Percentiles rank a stretch among this genome's conserved stretches.
Conservation (phyloP, 768 basidiomycete species). For the Strobilomyces dryophilus region DNA sequence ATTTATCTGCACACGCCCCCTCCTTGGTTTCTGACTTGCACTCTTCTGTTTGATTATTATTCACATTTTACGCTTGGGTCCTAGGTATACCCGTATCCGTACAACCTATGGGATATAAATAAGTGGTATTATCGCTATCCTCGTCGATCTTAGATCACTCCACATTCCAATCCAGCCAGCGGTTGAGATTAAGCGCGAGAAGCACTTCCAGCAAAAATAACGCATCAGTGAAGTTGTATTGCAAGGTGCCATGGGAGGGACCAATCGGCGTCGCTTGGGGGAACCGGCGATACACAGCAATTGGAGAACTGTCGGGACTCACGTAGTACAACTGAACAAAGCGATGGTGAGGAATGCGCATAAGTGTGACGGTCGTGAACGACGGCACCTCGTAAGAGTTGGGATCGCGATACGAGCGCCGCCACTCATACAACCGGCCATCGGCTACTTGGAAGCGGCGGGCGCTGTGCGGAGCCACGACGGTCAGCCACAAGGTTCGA, state of each 20-base stretch:
- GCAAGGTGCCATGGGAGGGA: conserved; percentile 56
- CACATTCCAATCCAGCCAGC: conserved; percentile 65
- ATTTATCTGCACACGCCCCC: conserved; percentile 21
- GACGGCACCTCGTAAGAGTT: conserved; percentile 58
- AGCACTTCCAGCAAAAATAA: conserved; percentile 58
- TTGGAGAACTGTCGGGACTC: conserved; percentile 40
- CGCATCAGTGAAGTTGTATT: conserved; percentile 61
- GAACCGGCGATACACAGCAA: conserved; percentile 58
- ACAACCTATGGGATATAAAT: conserved; percentile 34
- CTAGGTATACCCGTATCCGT: conserved; percentile 29
- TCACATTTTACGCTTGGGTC: conserved; percentile 18
- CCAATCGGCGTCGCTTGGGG: conserved; percentile 55
- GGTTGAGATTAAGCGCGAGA: conserved; percentile 64
- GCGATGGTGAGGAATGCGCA: conserved; percentile 1
- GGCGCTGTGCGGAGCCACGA: conserved; percentile 37
- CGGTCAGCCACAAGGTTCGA: not conserved
- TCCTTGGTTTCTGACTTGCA: conserved; percentile 9
- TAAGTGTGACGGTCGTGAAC: not conserved
- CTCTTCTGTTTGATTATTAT: conserved; percentile 15
- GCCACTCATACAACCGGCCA: conserved; percentile 64
- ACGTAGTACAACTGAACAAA: conserved; percentile 44
- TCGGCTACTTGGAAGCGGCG: conserved; percentile 57
- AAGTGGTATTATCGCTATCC: conserved; percentile 18
- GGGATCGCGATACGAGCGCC: conserved; percentile 43
- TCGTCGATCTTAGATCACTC: conserved; percentile 25